Evolutionary conservation across 2,329 filamentous ascomycete genomes (phyloP).

Genomic region (Pseudocercospora fijiensis): DNA sequence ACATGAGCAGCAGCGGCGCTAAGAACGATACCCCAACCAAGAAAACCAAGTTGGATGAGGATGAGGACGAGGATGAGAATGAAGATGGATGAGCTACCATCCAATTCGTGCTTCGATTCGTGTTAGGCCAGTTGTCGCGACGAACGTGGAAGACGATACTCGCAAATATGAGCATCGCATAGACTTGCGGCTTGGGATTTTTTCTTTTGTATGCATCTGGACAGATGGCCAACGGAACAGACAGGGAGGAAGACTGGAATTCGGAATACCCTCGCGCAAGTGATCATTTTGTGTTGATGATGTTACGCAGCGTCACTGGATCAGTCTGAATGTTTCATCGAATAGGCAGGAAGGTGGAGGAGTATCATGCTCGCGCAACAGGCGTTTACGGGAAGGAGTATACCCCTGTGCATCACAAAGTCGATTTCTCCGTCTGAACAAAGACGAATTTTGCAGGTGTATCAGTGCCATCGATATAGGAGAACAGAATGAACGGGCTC

Average conservation of each 20-base stretch:
- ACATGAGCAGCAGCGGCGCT: constrained; percentile 31
- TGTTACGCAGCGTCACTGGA: constrained; percentile 11
- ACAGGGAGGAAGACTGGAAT: constrained; percentile 7
- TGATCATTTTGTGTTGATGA: constrained; percentile 9
- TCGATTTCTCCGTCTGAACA: background rate
- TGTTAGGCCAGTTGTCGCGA: background rate
- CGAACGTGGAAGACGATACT: background rate
- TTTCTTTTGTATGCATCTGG: constrained; percentile 3
- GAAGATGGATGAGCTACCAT: constrained; percentile 25
- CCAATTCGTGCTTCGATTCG: background rate
- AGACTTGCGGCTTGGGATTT: background rate
- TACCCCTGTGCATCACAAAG: constrained; percentile 5
- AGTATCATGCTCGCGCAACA: constrained; percentile 1
- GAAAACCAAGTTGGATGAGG: constrained; percentile 32
- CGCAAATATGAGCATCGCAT: background rate
- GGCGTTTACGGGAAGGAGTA: constrained; percentile 1
- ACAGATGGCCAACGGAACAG: constrained; percentile 8
- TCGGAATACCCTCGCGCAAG: constrained; percentile 6
- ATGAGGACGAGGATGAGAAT: constrained; percentile 45
- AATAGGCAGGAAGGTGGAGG: constrained; percentile 1
- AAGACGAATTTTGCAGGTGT: constrained; percentile 1
- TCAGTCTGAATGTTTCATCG: background rate
- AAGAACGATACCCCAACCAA: constrained; percentile 33
- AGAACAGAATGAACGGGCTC: constrained; percentile 3
- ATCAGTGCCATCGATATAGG: constrained; percentile 6